Base-by-base conservation (phyloP, 495 filamentous ascomycete species). In the Terfezia boudieri region DNA sequence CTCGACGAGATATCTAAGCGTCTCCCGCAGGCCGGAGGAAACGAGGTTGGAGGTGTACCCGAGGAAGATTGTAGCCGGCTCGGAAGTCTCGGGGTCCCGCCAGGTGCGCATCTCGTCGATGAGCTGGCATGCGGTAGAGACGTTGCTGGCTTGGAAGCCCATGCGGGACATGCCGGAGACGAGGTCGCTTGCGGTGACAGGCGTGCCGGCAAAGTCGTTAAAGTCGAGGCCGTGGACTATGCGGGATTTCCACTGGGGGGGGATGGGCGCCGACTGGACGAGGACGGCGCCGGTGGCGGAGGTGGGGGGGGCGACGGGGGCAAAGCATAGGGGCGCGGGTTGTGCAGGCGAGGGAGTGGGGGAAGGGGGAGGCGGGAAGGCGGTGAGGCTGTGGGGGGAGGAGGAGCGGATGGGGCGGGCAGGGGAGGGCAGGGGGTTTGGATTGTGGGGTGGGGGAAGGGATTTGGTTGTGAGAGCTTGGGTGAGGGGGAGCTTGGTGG, bases 21-120 rank as follows among this genome's bases (percentile, higher is more conserved):
- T 90, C 57, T 90, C 85, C 17, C 90, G 77, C 4, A 99, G 74
- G 11, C 92, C 90, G 17, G 89, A 96, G 1, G 90, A 96, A 59
- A 98, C 92, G 54, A 99, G 72, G 66, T 99, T 96, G 17, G 83
- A 90, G 26, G 90, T 96, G 68, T 92, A 99, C 46, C 92, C 92
- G 17, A 95, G 80, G 69, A 95, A 95, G 65, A 96, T 89, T 50
- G 88, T 95, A 8, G 86, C 87, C 59, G 74, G 75, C 12, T 79
- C 74, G 32, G 72, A 74, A 3, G 81, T 82, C 61, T 83, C 80
- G 0, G 82, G 77, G 61, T 92, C 79, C 38, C 74, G 71, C 73
- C 80, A 95, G 17, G 77, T 71, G 54, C 84, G 75, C 90, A 99
- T 96, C n/a, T 82, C 78, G 60, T 99, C 86, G 62, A 99, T 81